Evolutionary conservation across 2,329 filamentous ascomycete species (phyloP), one percentile per base, ranked within the genome.

Genomic region (Neofusicoccum parvum): DNA sequence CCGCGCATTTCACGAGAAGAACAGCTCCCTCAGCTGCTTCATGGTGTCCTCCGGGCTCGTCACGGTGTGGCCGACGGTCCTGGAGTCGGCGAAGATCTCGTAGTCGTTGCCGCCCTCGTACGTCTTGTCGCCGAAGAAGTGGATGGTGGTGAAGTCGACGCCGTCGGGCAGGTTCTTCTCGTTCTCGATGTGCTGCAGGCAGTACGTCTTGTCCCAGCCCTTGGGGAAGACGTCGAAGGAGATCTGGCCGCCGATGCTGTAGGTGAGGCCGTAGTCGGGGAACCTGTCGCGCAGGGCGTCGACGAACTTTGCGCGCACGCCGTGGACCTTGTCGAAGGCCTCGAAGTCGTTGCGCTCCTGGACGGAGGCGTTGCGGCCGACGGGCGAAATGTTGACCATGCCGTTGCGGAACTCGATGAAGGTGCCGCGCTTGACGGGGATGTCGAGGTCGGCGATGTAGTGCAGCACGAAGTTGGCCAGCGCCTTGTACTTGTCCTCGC

Each of bases 191-290:
- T 97, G 94, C 72, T 87, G 84, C 71, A 98, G 85, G 82, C 94
- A 97, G 86, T 97, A 99, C 10, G 92, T 97, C 88, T 98, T 99
- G 83, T 99, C 95, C 95, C 95, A 99, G 75, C 95, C 95, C 2
- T 84, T 87, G 69, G 95, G 95, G 86, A 99, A 99, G 73, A 98
- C 91, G 76, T 99, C 95, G 79, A 99, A 99, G 67, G 94, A 97
- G 80, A 99, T 97, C 77, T 97, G 92, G 62, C 95, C 95, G 72
- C 95, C 95, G 73, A 99, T 96, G 69, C 92, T 94, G 84, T 90
- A 97, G 86, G 92, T 97, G 73, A 98, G 83, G 41, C 92, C 92
- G 69, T 92, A 83, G 78, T 97, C 88, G 1, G 88, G 86, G 80
- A 99, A 98, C 72, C 89, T 86, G 80, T 94, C 88, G 80, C 87